These are phyloP conservation scores for Venturia pyrina DNA, from an alignment of 2,329 filamentous ascomycete genomes.

Conservation along the genomic window DNA sequence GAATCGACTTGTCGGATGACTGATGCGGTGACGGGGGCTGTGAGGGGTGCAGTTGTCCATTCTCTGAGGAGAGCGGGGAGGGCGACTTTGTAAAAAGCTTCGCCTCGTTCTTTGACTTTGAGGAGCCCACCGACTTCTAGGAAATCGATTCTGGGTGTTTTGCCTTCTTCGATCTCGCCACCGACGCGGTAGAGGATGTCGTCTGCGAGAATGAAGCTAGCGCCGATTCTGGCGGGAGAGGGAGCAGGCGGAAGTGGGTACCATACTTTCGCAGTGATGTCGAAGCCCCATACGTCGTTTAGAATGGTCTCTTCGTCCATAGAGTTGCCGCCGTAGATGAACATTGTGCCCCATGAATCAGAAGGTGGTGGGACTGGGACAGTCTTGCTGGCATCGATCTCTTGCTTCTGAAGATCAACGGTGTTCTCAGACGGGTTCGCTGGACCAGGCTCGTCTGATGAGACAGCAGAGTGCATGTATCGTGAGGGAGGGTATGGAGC, in stretches of 20 bases:
- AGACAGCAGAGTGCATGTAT: conserved; percentile 26
- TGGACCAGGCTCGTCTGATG: conserved; percentile 30
- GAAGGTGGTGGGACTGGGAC: conserved; percentile 31
- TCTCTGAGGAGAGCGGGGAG: conserved; percentile 23
- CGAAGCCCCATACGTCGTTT: conserved; percentile 43
- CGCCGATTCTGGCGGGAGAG: conserved; percentile 24
- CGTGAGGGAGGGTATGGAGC: conserved; percentile 20
- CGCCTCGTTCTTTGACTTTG: conserved; percentile 24
- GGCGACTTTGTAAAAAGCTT: conserved; percentile 13
- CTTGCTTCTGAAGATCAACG: conserved; percentile 25
- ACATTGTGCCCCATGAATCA: conserved; percentile 38
- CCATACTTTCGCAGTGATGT: conserved; percentile 40
- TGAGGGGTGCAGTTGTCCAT: conserved; percentile 16
- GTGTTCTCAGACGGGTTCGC: conserved; percentile 4
- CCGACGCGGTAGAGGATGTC: conserved; percentile 38
- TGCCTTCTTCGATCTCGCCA: conserved; percentile 21
- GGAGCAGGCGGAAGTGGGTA: conserved; percentile 38
- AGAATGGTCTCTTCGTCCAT: conserved; percentile 13
- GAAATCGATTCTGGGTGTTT: conserved; percentile 18
- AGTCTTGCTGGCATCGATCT: conserved; percentile 29
- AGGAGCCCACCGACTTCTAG: conserved; percentile 26
- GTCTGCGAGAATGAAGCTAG: conserved; percentile 35
- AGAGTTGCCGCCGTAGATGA: conserved; percentile 38
- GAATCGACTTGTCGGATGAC: neutral
- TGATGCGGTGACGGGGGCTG: neutral